Percentiles rank a stretch among this genome's conserved stretches.
Evolutionary conservation across 352 stramenopile genomes (phyloP).

Genomic region (Pythium periplocum): DNA sequence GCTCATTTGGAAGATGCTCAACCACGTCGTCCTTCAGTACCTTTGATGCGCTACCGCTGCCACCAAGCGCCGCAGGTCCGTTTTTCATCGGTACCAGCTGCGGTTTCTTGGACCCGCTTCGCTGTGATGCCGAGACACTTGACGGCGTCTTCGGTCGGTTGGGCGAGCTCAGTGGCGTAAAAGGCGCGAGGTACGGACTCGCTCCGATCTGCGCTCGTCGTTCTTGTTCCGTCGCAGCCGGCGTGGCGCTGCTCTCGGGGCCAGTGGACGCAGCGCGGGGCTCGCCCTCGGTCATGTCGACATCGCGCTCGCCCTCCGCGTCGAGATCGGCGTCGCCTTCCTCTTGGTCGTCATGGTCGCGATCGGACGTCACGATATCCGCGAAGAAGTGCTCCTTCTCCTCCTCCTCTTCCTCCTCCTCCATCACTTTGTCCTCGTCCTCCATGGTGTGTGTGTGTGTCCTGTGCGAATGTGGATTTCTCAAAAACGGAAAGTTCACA

Average conservation of each 20-base stretch:
- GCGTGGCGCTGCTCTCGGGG: conserved; percentile 8
- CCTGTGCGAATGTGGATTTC: too few relatives aligned
- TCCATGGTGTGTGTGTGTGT: not conserved
- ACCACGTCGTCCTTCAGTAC: conserved; percentile 54
- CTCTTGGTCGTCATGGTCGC: conserved; percentile 3
- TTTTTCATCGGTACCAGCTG: conserved; percentile 51
- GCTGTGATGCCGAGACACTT: conserved; percentile 20
- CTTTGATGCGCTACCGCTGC: conserved; percentile 20
- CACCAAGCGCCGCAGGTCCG: conserved; percentile 3
- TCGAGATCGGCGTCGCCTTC: conserved; percentile 1
- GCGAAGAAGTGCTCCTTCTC: conserved; percentile 9
- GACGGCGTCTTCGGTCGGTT: conserved; percentile 51
- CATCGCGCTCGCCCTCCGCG: not conserved
- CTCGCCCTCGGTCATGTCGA: not conserved
- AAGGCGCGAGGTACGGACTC: conserved; percentile 59
- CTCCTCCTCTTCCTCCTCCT: conserved; percentile 17
- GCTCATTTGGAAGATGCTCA: conserved; percentile 41
- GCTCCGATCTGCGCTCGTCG: conserved; percentile 54
- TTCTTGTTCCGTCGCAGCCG: conserved; percentile 27
- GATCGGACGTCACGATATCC: conserved; percentile 5
- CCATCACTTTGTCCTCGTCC: conserved; percentile 23
- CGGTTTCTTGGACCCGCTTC: conserved; percentile 30
- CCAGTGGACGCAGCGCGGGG: conserved; percentile 14
- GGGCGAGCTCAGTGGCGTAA: conserved; percentile 62
- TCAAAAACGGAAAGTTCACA: too few relatives aligned